Base-by-base conservation (phyloP, 192 early-diverging fungal species). In the Spinellus fusiger region DNA sequence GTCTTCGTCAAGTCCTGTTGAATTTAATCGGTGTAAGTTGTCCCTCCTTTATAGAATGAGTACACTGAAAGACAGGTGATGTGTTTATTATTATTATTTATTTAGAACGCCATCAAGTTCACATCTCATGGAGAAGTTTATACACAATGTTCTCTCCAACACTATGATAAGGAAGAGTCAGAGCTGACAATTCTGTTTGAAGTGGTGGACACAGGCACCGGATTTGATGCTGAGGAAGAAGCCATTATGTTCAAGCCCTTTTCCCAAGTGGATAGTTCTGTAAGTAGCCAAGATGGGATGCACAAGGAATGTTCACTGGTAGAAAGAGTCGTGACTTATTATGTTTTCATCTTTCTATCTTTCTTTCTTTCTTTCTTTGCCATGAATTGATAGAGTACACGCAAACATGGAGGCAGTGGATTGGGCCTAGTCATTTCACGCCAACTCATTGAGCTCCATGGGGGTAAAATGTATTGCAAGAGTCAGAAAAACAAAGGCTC, bases 341-440 rank as follows among this genome's bases (percentile, higher is more conserved):
- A 10, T 38, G 15, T 10, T 38, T 38, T 10, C 7, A 38, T 15
- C 29, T 55, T 54, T 32, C 16, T 18, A 31, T 10, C 35, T 20
- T 55, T 34, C 6, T 54, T 9, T 20, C 5, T 54, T 9, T 12
- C n/a, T 54, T 54, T 27, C 1, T 22, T 55, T 32, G 31, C 5
- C 1, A 16, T 18, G 26, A 27, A 58, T 46, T 3, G 13, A 9
- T 35, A 73, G 67, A 76, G 87, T 5, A 88, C 86, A 20, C 80
- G 89, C 65, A 86, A 88, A 69, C 91, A 90, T 68, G 89, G 89
- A 28, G 92, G 91, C 29, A 93, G 89, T 23, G 92, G 93, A 2
- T 70, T 95, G 27, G 91, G 92, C 0, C 78, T 95, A 20, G 88
- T 86, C 28, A 88, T 95, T 34, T 89, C 84, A 35, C 79, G 85